Evolutionary conservation across 345 rosid species (phyloP).

Genomic region (Theobroma cacao): DNA sequence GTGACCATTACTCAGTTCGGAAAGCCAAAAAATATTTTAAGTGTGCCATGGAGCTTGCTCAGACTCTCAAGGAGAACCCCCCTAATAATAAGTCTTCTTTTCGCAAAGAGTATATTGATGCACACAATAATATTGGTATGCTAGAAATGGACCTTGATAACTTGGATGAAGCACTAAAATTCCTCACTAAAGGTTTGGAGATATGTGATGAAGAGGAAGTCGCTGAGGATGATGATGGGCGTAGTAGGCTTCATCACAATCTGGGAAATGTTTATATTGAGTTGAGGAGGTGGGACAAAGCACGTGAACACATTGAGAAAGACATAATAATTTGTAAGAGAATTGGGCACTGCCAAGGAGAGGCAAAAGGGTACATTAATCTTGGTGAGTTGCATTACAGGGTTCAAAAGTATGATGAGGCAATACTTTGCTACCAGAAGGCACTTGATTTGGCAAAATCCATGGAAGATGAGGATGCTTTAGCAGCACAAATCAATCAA

Average conservation of each 20-base stretch:
- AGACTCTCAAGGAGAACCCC: slow-evolving; percentile 60
- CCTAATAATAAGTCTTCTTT: slow-evolving; percentile 54
- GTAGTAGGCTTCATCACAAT: slow-evolving; percentile 91
- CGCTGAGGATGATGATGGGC: slow-evolving; percentile 57
- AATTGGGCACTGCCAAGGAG: slow-evolving; percentile 76
- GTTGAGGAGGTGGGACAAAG: slow-evolving; percentile 74
- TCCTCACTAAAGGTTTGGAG: slow-evolving; percentile 61
- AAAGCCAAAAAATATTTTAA: slow-evolving; percentile 88
- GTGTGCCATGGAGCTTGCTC: slow-evolving; percentile 75
- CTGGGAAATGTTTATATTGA: slow-evolving; percentile 74
- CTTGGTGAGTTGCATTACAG: slow-evolving; percentile 83
- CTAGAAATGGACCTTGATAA: slow-evolving; percentile 87
- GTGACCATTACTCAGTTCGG: slow-evolving; percentile 58
- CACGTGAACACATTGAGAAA: slow-evolving; percentile 67
- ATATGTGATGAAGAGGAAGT: slow-evolving; percentile 96
- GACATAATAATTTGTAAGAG: slow-evolving; percentile 76
- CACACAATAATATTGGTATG: slow-evolving; percentile 92
- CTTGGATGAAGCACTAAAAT: slow-evolving; percentile 53
- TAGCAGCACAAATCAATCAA: slow-evolving; percentile 53
- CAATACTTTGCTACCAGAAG: slow-evolving; percentile 67
- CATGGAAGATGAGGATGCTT: slow-evolving; percentile 87
- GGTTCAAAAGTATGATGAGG: slow-evolving; percentile 74
- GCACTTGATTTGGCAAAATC: slow-evolving; percentile 78
- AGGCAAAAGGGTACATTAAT: slow-evolving; percentile 94
- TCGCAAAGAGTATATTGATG: slow-evolving; percentile 83